Base-by-base conservation (phyloP, 2,329 filamentous ascomycete genomes). In the Epichloe coenophiala region DNA sequence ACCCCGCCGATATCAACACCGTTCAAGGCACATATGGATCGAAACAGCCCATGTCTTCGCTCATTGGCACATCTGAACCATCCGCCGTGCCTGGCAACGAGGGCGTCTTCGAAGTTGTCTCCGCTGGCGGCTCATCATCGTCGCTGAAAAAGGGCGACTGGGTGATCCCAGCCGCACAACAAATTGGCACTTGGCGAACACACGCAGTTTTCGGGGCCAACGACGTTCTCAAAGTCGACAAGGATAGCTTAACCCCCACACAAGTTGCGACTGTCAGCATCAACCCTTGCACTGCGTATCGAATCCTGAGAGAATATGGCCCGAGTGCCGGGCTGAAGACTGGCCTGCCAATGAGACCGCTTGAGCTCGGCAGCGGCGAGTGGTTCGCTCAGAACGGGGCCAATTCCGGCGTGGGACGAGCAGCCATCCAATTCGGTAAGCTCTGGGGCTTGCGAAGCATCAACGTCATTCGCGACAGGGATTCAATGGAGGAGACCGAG, bases 321-420 rank as follows among this genome's bases (percentile, higher is more conserved):
- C 69, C 69, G 33, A 65, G 68, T 49, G 70, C 71, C 19, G 66
- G 71, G 12, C 63, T 72, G 53, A 66, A 70, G 49, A 65, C 72
- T 11, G 69, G 67, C 2, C 57, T 76, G 46, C 71, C 70, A 50
- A 72, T 77, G 62, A 60, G 62, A 8, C 63, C 69, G 11, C 72
- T 73, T 47, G 65, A 68, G 45, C 60, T 68, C 21, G 72, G 71
- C 47, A 73, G 72, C 51, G 72, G 90, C 50, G 84, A 94, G 51
- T 98, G 91, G 90, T 88, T 96, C 63, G 82, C 98, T 45, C 93
- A 98, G 69, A 98, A 98, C 65, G 93, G 91, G 7, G 93, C 91
- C 39, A 98, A 98, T 68, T 88, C 83, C 41, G 93, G 89, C 11
- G 93, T 98, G 15, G 93, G 93, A 1, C 75, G 93, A 39, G 86